Conservation (phyloP, 2,329 filamentous ascomycete genomes). For the Golovinomyces cichoracearum region DNA sequence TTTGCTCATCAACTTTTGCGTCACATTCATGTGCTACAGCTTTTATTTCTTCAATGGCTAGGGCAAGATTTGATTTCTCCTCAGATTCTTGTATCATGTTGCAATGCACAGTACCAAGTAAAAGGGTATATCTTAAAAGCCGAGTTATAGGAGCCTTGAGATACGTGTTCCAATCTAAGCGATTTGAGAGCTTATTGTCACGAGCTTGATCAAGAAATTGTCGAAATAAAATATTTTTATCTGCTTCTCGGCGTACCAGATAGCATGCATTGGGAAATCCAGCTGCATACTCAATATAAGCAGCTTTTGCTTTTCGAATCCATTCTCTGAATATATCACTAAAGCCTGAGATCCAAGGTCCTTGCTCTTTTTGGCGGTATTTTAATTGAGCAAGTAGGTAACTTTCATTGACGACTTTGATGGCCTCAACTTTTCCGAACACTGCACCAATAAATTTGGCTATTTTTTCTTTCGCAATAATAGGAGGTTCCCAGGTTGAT, state of each 20-base stretch:
- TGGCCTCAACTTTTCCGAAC: constrained; percentile 71
- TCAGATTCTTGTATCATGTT: constrained; percentile 65
- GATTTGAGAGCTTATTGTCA: constrained; percentile 51
- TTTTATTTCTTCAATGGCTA: constrained; percentile 78
- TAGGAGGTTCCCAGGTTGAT: constrained; percentile 42
- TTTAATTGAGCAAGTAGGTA: constrained; percentile 80
- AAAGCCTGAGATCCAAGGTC: constrained; percentile 78
- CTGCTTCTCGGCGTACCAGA: constrained; percentile 57
- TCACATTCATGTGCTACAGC: constrained; percentile 76
- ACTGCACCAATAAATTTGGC: constrained; percentile 60
- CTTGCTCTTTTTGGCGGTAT: constrained; percentile 89
- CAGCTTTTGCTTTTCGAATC: constrained; percentile 74
- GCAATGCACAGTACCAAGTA: constrained; percentile 60
- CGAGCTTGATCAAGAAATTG: constrained; percentile 62
- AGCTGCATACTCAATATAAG: constrained; percentile 79
- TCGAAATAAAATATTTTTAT: constrained; percentile 63
- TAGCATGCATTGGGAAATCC: constrained; percentile 66
- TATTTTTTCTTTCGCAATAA: constrained; percentile 54
- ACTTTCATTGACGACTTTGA: constrained; percentile 79
- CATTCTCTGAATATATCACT: constrained; percentile 95
- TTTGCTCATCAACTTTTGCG: constrained; percentile 70
- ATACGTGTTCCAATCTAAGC: constrained; percentile 82
- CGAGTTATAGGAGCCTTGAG: constrained; percentile 81
- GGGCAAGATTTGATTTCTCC: constrained; percentile 61
- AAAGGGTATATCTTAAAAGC: constrained; percentile 65